phyloP scores from a whole-genome alignment of 192 early-diverging fungal species.

The Backusella macrospora region DNA sequence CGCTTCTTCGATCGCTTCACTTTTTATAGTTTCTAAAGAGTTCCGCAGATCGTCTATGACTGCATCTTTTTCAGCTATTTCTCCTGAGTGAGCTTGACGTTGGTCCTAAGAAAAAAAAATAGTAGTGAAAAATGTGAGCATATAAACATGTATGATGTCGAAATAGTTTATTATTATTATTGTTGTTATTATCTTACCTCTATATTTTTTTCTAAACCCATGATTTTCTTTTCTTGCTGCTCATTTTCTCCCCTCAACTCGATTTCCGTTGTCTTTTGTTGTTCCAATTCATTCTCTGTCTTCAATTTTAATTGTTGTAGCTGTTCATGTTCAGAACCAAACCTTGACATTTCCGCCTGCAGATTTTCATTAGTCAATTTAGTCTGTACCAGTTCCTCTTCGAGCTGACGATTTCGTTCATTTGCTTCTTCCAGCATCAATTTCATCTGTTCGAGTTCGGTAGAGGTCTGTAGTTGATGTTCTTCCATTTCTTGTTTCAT shows the following conservation, averaged over 20 bases:
- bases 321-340: background rate
- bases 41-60: background rate
- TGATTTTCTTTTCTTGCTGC: background rate
- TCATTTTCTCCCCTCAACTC: background rate
- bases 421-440: slow-evolving; percentile 21
- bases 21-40: background rate
- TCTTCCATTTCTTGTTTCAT: background rate
- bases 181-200: background rate
- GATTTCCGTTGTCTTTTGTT: background rate
- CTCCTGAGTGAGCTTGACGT: background rate
- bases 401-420: slow-evolving; percentile 23
- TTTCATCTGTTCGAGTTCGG: slow-evolving; percentile 13
- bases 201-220: background rate
- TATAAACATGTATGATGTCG: background rate
- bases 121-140: too few species aligned
- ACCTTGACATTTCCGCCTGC: slow-evolving; percentile 6
- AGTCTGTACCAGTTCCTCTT: slow-evolving; percentile 2
- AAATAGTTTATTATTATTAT: background rate
- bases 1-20: background rate
- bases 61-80: slow-evolving; percentile 1
- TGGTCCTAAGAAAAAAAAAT: background rate
- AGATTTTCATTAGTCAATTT: background rate
- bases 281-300: background rate
- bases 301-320: background rate
- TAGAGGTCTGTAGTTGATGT: slow-evolving; percentile 13